Base-by-base conservation (phyloP, 2,329 filamentous ascomycete genomes). In the Ramularia collo-cygni region DNA sequence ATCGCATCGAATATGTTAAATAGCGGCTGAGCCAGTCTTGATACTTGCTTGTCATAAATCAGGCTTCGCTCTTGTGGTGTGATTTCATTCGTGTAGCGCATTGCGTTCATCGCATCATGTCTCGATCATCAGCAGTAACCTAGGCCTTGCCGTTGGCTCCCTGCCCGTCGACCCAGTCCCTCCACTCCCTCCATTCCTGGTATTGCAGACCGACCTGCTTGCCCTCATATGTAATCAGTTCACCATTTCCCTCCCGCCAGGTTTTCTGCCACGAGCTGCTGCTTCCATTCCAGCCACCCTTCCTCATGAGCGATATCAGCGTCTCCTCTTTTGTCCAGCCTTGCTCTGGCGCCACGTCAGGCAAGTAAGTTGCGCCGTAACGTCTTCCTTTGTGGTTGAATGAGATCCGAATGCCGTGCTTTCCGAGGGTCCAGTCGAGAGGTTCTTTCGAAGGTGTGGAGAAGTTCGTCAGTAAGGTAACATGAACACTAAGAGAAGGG, bases 291-390 rank as follows among this genome's bases (percentile, higher is more conserved):
- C 89, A 98, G 1, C 92, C 92, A 1, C 89, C 89, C 72, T 98
- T 98, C 44, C 86, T 75, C 82, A 95, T 92, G 58, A 96, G 67
- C 64, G 85, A 93, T 38, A 88, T 74, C 2, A 98, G 64, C 0
- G 90, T 85, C 71, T 96, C 86, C 60, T 96, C 89, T 64, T 92
- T 89, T 8, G 76, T 85, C 92, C 92, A 98, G 12, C 86, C 89
- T 62, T 96, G 92, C 69, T 98, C 92, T 1, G 76, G 69, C 8
- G 90, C 84, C 4, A 98, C 88, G 59, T 95, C 86, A 0, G 92
- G 92, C 10, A 98, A 74, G 58, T 96, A 98, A 0, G 92, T 95
- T 1, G 87, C 77, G 12, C 88, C 85, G 58, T 86, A 87, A 33
- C 83, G 77, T 35, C 79, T 74, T 12, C 79, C 79, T 50, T 79